Evolutionary conservation across 768 basidiomycete genomes (phyloP), one percentile per base, ranked within the genome.

Genomic region (Hirschioporus abietinus): DNA sequence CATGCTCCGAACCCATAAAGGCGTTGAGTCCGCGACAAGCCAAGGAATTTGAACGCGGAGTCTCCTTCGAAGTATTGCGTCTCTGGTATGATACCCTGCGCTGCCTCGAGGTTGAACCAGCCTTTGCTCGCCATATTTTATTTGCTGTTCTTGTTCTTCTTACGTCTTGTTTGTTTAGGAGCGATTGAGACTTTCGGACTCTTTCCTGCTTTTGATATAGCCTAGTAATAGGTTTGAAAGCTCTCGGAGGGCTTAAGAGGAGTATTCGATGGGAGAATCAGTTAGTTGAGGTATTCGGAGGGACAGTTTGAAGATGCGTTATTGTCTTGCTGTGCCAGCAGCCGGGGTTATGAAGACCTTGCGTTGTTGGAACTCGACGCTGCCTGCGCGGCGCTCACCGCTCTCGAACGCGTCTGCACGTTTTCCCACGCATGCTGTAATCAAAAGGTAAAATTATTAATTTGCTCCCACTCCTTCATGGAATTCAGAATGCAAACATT

Each of bases 1-100:
- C 95, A 96, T 63, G 83, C 90, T 64, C 83, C 76, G 73, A 97
- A 96, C 12, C 95, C 95, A 77, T 95, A 95, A 68, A 97, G 77
- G 63, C 95, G 78, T 71, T 93, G 89, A 20, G 84, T 92, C 70
- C 88, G 83, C 42, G 93, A 90, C 65, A 96, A 80, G 1, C 88
- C 88, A 12, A 97, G 81, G 67, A 87, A 88, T 66, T 83, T 84
- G 83, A 93, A 96, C 7, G 95, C 93, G 15, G 93, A 90, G 72
- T 95, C 92, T 27, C 93, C 90, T 78, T 96, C 92, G 68, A 94
- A 94, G 78, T 91, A 90, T 69, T 90, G 88, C 52, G 85, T 88
- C 72, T 94, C 92, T 7, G 92, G 89, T 42, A 92, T 83, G 63
- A 82, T 76, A 64, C 79, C 80, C 10, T 79, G 80, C 18, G 84